Percentiles rank a stretch among this genome's conserved stretches.
Conservation (phyloP, 2,329 filamentous ascomycete genomes). For the Aspergillus quadricinctus region DNA sequence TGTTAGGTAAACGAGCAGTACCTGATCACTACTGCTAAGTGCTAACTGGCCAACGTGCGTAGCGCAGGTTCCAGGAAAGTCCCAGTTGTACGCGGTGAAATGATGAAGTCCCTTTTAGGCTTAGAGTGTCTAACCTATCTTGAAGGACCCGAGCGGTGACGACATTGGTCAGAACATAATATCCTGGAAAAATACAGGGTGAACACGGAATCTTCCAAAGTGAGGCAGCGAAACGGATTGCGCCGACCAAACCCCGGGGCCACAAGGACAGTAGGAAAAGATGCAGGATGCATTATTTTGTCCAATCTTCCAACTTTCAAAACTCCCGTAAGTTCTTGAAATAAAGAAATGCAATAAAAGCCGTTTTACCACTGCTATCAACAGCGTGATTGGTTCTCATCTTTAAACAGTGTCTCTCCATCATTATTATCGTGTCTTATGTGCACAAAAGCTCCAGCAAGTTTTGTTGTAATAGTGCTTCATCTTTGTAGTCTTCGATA, state of each 20-base stretch:
- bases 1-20: not conserved
- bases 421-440: not conserved
- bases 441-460: not conserved
- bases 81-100: not conserved
- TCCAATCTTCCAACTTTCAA: not conserved
- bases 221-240: conserved; percentile 39
- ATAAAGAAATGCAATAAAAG: not conserved
- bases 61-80: not conserved
- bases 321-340: not conserved
- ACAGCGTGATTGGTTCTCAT: not conserved
- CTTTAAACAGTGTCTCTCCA: too few species aligned
- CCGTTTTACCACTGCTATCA: not conserved
- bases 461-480: not conserved
- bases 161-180: not conserved
- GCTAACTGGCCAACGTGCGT: not conserved
- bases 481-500: not conserved
- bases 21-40: not conserved
- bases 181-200: not conserved
- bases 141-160: not conserved
- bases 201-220: conserved; percentile 18
- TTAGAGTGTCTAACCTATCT: not conserved
- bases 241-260: conserved; percentile 20
- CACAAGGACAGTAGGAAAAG: conserved; percentile 11
- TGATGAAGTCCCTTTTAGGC: not conserved
- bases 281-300: not conserved